Evolutionary conservation across 2,329 filamentous ascomycete species (phyloP).

Genomic region (Trichoderma atroviride): DNA sequence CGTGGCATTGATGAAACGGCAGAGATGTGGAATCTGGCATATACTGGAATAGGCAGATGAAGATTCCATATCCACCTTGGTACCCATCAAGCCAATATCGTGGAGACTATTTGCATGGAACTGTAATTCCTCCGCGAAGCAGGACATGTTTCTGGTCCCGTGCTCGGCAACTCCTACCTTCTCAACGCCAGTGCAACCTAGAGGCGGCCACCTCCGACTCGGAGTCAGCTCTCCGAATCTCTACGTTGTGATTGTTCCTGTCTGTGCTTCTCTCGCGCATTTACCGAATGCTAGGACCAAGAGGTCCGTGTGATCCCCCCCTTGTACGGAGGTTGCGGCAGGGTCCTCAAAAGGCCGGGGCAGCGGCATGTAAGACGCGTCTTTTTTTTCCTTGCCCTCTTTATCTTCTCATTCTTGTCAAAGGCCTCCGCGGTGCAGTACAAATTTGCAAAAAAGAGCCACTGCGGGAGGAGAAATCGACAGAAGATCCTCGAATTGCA

Average conservation of each 20-base stretch:
- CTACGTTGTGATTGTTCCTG: neutral
- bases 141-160: neutral
- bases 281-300: conserved; percentile 24
- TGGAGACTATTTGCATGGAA: neutral
- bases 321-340: neutral
- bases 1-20: neutral
- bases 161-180: neutral
- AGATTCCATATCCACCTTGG: neutral
- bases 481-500: neutral
- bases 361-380: conserved; percentile 12
- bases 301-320: conserved; percentile 17
- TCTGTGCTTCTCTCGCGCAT: conserved; percentile 11
- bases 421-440: neutral
- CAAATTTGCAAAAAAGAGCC: neutral
- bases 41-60: neutral
- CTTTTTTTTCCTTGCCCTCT: neutral
- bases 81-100: neutral
- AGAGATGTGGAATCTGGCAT: neutral
- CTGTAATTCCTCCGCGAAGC: neutral
- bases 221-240: conserved; percentile 7
- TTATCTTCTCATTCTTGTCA: neutral
- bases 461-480: neutral
- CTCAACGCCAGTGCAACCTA: neutral
- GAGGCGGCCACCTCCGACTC: neutral
- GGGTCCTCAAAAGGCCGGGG: neutral